Conservation (phyloP, 768 basidiomycete species). For the Amanita subjunquillea region DNA sequence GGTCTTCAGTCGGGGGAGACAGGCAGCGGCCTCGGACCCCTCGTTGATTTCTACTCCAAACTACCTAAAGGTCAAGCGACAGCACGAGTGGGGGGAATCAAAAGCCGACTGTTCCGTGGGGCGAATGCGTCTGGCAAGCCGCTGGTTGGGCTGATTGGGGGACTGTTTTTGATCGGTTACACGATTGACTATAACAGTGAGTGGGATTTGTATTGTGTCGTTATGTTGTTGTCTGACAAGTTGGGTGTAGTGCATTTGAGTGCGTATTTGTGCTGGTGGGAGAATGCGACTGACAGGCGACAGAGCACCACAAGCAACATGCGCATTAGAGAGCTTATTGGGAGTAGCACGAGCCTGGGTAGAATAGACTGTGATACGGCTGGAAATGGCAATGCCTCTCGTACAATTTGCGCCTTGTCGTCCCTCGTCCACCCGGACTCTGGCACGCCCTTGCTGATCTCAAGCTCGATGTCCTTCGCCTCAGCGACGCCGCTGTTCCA, state of each 20-base stretch:
- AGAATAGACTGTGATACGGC: no score
- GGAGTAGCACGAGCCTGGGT: no score
- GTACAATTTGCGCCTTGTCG: constrained; percentile 82
- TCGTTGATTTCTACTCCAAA: constrained; percentile 95
- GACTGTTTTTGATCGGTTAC: constrained; percentile 71
- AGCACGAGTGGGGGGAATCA: constrained; percentile 53
- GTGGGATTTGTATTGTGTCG: constrained; percentile 21
- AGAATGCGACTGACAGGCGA: constrained; percentile 11
- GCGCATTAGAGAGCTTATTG: constrained; percentile 44
- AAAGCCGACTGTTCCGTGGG: constrained; percentile 76
- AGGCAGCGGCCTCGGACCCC: constrained; percentile 69
- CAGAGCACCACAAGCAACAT: constrained; percentile 89
- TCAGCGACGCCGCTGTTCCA: constrained; percentile 63
- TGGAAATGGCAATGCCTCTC: constrained; percentile 33
- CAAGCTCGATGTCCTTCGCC: constrained; percentile 85
- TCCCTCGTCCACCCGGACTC: constrained; percentile 81
- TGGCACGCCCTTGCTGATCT: constrained; percentile 85
- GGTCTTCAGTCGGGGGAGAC: constrained; percentile 62
- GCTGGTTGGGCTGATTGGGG: constrained; percentile 49
- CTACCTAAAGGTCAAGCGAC: constrained; percentile 84
- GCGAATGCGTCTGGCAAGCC: constrained; percentile 76
- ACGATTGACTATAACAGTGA: constrained; percentile 85
- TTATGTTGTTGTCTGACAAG: constrained; percentile 4
- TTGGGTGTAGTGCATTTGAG: constrained; percentile 66
- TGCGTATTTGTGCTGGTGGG: constrained; percentile 26